phyloP scores from a whole-genome alignment of 805 yeast species.

The Yarrowia sp. region DNA sequence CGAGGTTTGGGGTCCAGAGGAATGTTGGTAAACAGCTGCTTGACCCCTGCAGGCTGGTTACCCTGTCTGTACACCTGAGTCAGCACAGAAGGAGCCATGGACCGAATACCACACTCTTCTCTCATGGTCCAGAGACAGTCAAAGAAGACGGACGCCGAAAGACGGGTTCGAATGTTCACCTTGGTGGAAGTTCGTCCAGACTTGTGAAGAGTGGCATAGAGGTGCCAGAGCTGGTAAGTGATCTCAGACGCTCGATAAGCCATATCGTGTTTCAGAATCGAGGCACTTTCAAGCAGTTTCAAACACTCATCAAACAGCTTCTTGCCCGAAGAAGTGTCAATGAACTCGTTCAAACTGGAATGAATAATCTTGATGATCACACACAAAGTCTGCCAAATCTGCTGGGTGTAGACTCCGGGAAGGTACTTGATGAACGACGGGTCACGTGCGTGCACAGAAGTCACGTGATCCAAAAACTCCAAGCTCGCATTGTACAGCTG shows the following conservation, averaged over 20 bases:
- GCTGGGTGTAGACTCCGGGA: conserved; percentile 77
- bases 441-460: conserved; percentile 52
- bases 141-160: conserved; percentile 92
- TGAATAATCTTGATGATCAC: conserved; percentile 80
- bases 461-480: conserved; percentile 71
- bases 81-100: conserved; percentile 50
- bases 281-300: conserved; percentile 71
- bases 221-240: conserved; percentile 92
- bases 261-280: conserved; percentile 88
- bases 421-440: conserved; percentile 69
- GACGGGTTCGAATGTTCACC: conserved; percentile 70
- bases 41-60: conserved; percentile 13
- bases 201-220: conserved; percentile 68
- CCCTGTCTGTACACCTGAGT: conserved; percentile 41
- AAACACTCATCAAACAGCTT: conserved; percentile 53
- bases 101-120: conserved; percentile 81
- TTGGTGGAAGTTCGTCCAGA: conserved; percentile 38
- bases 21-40: conserved; percentile 34
- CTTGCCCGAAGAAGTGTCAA: conserved; percentile 77
- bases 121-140: conserved; percentile 86
- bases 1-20: conserved; percentile 36
- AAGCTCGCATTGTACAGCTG: conserved; percentile 82
- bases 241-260: conserved; percentile 92
- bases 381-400: conserved; percentile 92
- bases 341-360: conserved; percentile 68